Evolutionary conservation across 208 protist genomes (phyloP).

Genomic region (Wallacemonas sp.): DNA sequence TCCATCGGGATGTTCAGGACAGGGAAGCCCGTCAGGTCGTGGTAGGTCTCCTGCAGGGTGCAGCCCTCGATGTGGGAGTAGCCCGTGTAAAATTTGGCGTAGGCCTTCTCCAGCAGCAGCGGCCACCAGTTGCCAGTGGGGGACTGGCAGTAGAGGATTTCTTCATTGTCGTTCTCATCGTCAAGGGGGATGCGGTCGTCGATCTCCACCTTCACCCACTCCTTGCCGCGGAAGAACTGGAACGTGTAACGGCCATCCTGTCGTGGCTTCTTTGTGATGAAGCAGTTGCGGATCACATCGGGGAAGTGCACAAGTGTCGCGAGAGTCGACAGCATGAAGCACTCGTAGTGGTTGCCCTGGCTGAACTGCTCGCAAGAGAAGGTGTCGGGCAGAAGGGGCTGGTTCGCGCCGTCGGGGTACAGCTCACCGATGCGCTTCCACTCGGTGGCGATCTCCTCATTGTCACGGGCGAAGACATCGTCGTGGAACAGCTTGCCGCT

Average conservation of each 20-base stretch:
- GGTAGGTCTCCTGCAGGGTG: conserved; percentile 50
- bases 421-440: conserved; percentile 67
- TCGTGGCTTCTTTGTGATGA: conserved; percentile 40
- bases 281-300: conserved; percentile 48
- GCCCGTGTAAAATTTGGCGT: conserved; percentile 66
- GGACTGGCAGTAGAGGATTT: conserved; percentile 44
- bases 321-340: conserved; percentile 47
- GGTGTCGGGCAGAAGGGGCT: conserved; percentile 35
- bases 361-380: conserved; percentile 41
- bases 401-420: conserved; percentile 45
- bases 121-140: conserved; percentile 57
- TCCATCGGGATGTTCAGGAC: conserved; percentile 58
- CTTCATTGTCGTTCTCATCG: conserved; percentile 40
- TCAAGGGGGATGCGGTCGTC: conserved; percentile 56
- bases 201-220: conserved; percentile 64
- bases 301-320: conserved; percentile 38
- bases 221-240: conserved; percentile 47
- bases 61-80: conserved; percentile 51
- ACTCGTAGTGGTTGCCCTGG: conserved; percentile 52
- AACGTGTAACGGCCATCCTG: conserved; percentile 53
- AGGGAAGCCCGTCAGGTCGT: conserved; percentile 59
- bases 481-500: conserved; percentile 70
- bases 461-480: conserved; percentile 58
- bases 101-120: conserved; percentile 72
- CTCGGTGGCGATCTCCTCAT: conserved; percentile 49